Base-by-base conservation (phyloP, 768 basidiomycete species). In the Hygrocybe coccinea region DNA sequence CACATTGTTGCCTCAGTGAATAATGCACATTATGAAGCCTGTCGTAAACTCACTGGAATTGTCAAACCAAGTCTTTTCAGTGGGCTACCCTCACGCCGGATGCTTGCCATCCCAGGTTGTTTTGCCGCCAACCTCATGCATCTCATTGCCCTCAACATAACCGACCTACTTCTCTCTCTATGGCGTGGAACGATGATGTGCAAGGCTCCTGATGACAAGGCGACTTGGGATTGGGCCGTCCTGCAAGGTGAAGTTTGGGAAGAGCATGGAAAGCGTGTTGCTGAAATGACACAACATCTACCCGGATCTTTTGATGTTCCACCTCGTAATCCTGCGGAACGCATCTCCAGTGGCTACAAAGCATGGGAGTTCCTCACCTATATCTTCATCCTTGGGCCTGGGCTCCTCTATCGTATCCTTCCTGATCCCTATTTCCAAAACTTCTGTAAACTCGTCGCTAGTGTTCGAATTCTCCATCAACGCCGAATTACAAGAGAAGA, bases 311-410 rank as follows among this genome's bases (percentile, higher is more conserved):
- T 61, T 59, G 65, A 64, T 44, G 46, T 55, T 0, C 61, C 66
- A 12, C 69, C 68, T 17, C 65, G 62, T 2, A 68, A 71, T 44
- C 59, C 59, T 11, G 67, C 67, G 3, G 63, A 0, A 29, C 29
- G 29, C 8, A 8, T 29, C 29, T 29, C 29, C 29, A 29, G 29
- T 8, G 29, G 29, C 29, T 77, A 75, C 57, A 75, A 76, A 44
- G 72, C 72, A 1, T 62, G 61, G 25, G 74, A 77, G 52, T 77
- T 51, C 35, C 56, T 62, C 2, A 44, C 60, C 0, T 75, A 74
- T 52, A 10, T 75, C 12, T 74, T 59, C 59, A 69, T 71, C 0
- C 66, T 55, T 3, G 54, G 54, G 11, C 57, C 54, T 33, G 48
- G 24, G 2, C 21, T 39, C 15, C 34, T 58, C 21, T 37, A 36